Evolutionary conservation across 2,329 filamentous ascomycete genomes (phyloP).

Genomic region (Hymenoscyphus fructigenus): DNA sequence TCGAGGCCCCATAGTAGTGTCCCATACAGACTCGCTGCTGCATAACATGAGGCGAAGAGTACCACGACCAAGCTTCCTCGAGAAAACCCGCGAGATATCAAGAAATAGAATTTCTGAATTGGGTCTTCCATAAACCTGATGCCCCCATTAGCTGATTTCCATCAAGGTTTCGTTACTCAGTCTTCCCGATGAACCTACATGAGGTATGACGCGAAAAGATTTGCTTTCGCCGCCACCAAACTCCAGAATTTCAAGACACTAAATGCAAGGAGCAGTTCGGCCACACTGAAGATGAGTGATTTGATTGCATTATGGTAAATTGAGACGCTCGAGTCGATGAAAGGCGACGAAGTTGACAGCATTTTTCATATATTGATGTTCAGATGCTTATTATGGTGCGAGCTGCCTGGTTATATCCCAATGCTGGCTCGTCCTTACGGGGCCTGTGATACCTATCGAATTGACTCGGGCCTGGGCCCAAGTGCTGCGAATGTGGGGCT

Average conservation of each 20-base stretch:
- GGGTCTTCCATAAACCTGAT: slow-evolving; percentile 9
- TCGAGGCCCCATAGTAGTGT: slow-evolving; percentile 13
- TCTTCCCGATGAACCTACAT: neutral
- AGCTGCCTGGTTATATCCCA: neutral
- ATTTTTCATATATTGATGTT: neutral
- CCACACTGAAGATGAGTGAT: slow-evolving; percentile 8
- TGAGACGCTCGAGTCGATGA: slow-evolving; percentile 7
- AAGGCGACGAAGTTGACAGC: slow-evolving; percentile 7
- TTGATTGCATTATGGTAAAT: slow-evolving; percentile 12
- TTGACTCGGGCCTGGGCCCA: neutral
- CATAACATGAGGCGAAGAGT: slow-evolving; percentile 1
- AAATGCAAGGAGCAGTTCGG: slow-evolving; percentile 8
- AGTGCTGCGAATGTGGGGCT: neutral
- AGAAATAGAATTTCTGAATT: slow-evolving; percentile 10
- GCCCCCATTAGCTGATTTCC: neutral
- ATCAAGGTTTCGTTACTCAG: neutral
- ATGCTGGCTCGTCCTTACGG: neutral
- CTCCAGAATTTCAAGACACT: slow-evolving; percentile 5
- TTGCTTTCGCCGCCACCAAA: slow-evolving; percentile 2
- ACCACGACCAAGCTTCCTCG: slow-evolving; percentile 2
- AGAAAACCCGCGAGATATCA: slow-evolving; percentile 8
- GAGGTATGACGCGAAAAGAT: slow-evolving; percentile 7
- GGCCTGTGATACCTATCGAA: neutral
- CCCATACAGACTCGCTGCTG: slow-evolving; percentile 9
- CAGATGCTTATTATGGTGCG: neutral